A percentile compares a stretch with the other conserved stretches of the same genome.
Conservation (phyloP, 352 stramenopile species). For the Hyaloperonospora arabidopsidis region DNA sequence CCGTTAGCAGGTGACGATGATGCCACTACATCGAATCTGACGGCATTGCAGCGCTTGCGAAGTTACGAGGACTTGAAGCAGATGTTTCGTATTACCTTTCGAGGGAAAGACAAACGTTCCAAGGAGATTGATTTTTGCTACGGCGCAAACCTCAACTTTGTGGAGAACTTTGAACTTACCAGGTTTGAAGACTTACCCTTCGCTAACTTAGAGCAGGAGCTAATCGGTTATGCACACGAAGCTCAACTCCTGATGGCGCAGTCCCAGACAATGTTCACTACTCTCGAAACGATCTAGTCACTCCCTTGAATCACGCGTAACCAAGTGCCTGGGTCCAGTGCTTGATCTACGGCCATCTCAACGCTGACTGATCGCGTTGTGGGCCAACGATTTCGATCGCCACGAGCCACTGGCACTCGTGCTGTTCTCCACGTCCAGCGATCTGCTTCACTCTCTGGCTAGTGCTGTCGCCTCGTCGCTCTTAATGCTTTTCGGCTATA, state of each 20-base stretch:
- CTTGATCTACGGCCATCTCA: slow-evolving; percentile 23
- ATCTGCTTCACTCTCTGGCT: slow-evolving; percentile 25
- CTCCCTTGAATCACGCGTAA: slow-evolving; percentile 35
- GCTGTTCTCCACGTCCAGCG: slow-evolving; percentile 43
- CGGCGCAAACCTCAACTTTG: slow-evolving; percentile 25
- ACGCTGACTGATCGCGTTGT: slow-evolving; percentile 37
- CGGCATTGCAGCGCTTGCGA: slow-evolving; percentile 21
- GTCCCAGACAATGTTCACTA: slow-evolving; percentile 29
- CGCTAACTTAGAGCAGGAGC: slow-evolving; percentile 34
- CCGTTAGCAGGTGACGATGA: slow-evolving; percentile 6
- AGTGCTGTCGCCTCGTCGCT: slow-evolving; percentile 31
- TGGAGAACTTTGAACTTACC: slow-evolving; percentile 39
- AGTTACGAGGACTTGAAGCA: slow-evolving; percentile 26
- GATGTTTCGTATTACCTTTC: slow-evolving; percentile 29
- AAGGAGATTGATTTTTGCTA: no score
- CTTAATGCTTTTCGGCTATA: slow-evolving; percentile 17
- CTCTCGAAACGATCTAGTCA: slow-evolving; percentile 33
- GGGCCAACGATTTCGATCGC: slow-evolving; percentile 50
- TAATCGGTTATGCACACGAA: slow-evolving; percentile 50
- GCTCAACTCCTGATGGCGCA: slow-evolving; percentile 11
- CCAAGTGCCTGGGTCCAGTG: slow-evolving; percentile 33
- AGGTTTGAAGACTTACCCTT: slow-evolving; percentile 34
- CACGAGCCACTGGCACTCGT: slow-evolving; percentile 44
- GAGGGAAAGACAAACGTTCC: no score
- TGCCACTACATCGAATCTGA: slow-evolving; percentile 9